Evolutionary conservation across 1,139 yeast species (phyloP), one percentile per base, ranked within the genome.

Genomic region (Meyerozyma athensensis): DNA sequence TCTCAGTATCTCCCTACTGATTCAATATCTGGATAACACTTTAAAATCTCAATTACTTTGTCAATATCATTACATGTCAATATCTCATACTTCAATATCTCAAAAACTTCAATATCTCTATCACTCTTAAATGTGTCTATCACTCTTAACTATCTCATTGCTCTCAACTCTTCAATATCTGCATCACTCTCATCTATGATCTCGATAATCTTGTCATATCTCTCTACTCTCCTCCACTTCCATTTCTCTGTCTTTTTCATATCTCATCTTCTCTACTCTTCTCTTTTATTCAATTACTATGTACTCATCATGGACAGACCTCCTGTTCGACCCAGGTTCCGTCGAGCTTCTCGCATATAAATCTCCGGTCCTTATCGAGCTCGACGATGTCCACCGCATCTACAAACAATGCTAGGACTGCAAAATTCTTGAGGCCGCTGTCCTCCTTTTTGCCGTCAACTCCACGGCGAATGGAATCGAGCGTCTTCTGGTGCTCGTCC

Each of bases 381-480:
- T 79, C 82, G 41, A 79, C 73, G 49, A 72, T 72, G 57, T 86
- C 96, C n/a, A 83, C 95, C 38, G 70, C 65, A 39, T 86, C 84
- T 28, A 81, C 74, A 52, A 85, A 79, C 65, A 86, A 59, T 24
- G 84, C 81, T 22, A 84, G 74, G 19, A 85, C 77, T 1, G 80
- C 77, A 56, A 83, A 86, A 56, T 85, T 80, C 51, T 76, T 79
- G 41, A 74, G 65, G 1, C 94, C 95, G 24, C 74, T 73, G 20
- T 61, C 79, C 36, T 79, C 86, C 51, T 80, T 75, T 36, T 80
- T 73, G 7, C 95, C 96, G 58, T 86, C 95, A 10, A 86, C 95
- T 5, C 95, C 94, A 46, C 95, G 71, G 36, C 77, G 69, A 36
- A 86, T 81, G 38, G 84, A 75, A 57, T 86, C 95, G 32, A 86